A percentile compares a stretch with the other conserved stretches of the same genome.
These are phyloP conservation scores for Schwanniomyces etchellsii DNA, from an alignment of 1,139 yeast genomes.

Conservation along the genomic window DNA sequence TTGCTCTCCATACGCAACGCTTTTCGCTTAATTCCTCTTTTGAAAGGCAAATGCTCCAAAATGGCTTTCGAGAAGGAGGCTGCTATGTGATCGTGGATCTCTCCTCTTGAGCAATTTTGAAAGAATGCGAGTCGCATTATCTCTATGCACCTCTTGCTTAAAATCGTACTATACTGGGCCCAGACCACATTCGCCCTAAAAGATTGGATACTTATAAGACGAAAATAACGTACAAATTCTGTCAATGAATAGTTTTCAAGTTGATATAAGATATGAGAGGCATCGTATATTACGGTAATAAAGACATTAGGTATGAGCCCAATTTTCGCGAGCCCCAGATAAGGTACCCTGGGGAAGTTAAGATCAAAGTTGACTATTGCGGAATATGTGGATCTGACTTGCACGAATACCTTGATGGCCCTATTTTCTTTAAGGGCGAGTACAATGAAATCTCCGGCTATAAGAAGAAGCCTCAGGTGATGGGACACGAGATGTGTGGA, in stretches of 20 bases:
- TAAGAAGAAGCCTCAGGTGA: constrained; percentile 13
- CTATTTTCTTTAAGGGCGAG: constrained; percentile 29
- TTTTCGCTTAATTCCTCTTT: no score
- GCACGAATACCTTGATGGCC: constrained; percentile 27
- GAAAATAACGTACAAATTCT: no score
- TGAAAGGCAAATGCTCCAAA: no score
- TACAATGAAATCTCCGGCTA: constrained; percentile 15
- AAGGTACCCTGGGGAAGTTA: constrained; percentile 40
- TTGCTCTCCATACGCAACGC: no score
- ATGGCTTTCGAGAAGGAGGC: no score
- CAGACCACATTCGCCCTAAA: no score
- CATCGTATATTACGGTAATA: constrained; percentile 45
- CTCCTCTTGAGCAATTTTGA: no score
- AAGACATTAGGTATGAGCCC: constrained; percentile 40
- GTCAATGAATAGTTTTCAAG: neutral
- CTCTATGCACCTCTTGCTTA: no score
- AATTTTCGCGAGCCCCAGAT: constrained; percentile 42
- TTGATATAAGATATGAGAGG: constrained; percentile 42
- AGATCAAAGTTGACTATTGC: constrained; percentile 45
- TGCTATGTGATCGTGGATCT: no score
- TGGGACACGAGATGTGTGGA: constrained; percentile 32
- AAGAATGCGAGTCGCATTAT: no score
- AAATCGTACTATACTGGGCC: no score
- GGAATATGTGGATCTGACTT: constrained; percentile 60
- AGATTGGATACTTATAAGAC: no score